A percentile compares a stretch with the other conserved stretches of the same genome.
These are phyloP conservation scores for Boletus sp. DNA, from an alignment of 1,284 basidiomycete genomes.

Conservation along the genomic window DNA sequence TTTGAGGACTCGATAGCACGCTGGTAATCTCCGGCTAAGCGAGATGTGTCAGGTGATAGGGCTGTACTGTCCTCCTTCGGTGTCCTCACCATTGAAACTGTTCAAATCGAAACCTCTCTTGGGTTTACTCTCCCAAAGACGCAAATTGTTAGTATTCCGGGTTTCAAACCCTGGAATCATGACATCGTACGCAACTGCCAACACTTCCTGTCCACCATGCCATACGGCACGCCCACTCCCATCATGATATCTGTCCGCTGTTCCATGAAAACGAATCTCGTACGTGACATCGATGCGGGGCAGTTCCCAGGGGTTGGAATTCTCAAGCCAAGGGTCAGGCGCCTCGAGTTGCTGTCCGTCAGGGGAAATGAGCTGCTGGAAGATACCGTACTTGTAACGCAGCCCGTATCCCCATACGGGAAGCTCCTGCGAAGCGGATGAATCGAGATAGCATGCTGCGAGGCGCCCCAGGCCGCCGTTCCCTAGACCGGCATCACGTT, in stretches of 20 bases:
- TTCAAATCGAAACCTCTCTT: conserved; percentile 91
- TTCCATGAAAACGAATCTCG: conserved; percentile 83
- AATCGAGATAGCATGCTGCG: conserved; percentile 91
- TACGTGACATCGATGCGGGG: conserved; percentile 79
- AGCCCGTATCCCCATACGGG: conserved; percentile 89
- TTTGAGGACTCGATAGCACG: conserved; percentile 81
- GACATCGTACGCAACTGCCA: conserved; percentile 87
- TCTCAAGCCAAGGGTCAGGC: conserved; percentile 88
- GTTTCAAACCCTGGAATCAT: conserved; percentile 86
- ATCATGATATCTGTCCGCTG: conserved; percentile 65
- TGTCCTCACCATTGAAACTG: conserved; percentile 76
- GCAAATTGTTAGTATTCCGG: conserved; percentile 72
- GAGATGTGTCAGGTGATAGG: not conserved
- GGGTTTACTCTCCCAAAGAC: conserved; percentile 83
- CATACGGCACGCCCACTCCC: conserved; percentile 64
- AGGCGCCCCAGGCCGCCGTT: conserved; percentile 89
- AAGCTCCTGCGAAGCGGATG: conserved; percentile 75
- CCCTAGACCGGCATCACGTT: conserved; percentile 86
- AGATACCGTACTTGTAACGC: conserved; percentile 89
- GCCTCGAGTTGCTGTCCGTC: conserved; percentile 87
- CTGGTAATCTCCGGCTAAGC: conserved; percentile 82
- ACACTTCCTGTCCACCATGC: conserved; percentile 87
- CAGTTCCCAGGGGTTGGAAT: conserved; percentile 88
- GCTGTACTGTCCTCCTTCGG: not conserved
- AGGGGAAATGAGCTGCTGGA: conserved; percentile 86